phyloP scores from a whole-genome alignment of 441 rosid genomes.

The Pelargonium fulgidum region DNA sequence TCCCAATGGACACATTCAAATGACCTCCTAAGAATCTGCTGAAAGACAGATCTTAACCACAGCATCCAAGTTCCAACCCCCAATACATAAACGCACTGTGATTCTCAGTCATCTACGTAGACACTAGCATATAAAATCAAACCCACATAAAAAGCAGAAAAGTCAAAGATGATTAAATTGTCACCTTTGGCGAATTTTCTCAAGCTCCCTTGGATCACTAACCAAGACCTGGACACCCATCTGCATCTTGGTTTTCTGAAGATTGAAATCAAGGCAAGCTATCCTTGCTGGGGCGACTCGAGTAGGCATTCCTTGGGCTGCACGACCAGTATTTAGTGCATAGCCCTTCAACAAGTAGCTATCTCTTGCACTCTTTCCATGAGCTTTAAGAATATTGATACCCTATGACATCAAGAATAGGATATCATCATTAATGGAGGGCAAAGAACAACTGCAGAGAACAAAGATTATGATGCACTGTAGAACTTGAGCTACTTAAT shows the following conservation, averaged over 20 bases:
- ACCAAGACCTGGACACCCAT: constrained; percentile 93
- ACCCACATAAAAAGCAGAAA: too few species aligned
- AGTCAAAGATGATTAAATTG: background rate
- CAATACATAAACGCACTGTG: background rate
- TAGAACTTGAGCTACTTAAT: too few species aligned
- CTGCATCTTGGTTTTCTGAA: constrained; percentile 97
- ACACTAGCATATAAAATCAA: background rate
- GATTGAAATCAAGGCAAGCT: constrained; percentile 95
- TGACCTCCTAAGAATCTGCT: too few species aligned
- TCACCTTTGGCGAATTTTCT: constrained; percentile 90
- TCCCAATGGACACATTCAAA: background rate
- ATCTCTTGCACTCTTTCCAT: constrained; percentile 87
- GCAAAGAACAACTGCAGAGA: constrained; percentile 11
- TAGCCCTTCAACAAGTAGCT: constrained; percentile 89
- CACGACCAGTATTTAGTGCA: constrained; percentile 88
- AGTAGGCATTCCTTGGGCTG: constrained; percentile 97
- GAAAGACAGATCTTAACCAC: background rate
- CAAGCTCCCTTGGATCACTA: constrained; percentile 94
- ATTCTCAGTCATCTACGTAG: background rate
- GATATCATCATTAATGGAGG: background rate
- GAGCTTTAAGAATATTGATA: constrained; percentile 87
- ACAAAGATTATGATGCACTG: background rate
- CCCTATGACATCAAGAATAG: constrained; percentile 41
- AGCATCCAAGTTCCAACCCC: background rate
- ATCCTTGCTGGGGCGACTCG: constrained; percentile 84